Evolutionary conservation across 176 grass and related monocot species (phyloP).

Genomic region (Bromus sterilis): DNA sequence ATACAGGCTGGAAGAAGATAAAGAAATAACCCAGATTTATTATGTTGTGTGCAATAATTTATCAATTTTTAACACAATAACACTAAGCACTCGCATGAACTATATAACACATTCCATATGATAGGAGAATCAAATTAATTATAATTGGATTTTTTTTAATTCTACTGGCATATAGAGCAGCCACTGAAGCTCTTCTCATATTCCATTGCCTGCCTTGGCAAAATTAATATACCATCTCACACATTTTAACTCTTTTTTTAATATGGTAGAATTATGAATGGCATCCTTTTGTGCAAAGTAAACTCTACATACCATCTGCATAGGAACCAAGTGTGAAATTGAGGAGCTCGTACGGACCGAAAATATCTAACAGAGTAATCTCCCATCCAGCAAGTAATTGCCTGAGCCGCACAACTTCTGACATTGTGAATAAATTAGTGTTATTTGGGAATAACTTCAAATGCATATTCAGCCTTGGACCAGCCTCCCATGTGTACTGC

Average conservation of each 20-base stretch:
- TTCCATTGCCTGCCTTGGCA: neutral
- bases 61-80: neutral
- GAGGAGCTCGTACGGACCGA: conserved; percentile 92
- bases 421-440: conserved; percentile 43
- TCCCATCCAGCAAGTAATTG: conserved; percentile 58
- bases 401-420: conserved; percentile 47
- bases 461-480: conserved; percentile 65
- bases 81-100: neutral
- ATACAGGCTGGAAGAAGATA: neutral
- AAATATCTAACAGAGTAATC: conserved; percentile 63
- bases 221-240: neutral
- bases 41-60: neutral
- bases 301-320: conserved; percentile 44
- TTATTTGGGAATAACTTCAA: conserved; percentile 82
- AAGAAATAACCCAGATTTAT: neutral
- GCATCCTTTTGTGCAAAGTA: neutral
- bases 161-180: neutral
- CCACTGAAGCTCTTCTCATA: neutral
- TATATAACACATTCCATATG: neutral
- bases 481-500: conserved; percentile 55
- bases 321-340: conserved; percentile 71
- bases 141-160: too few species aligned
- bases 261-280: neutral
- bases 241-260: neutral
- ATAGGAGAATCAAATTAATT: neutral